A percentile compares a stretch with the other conserved stretches of the same genome.
Evolutionary conservation across 441 rosid species (phyloP).

Genomic region (Viola pubescens): DNA sequence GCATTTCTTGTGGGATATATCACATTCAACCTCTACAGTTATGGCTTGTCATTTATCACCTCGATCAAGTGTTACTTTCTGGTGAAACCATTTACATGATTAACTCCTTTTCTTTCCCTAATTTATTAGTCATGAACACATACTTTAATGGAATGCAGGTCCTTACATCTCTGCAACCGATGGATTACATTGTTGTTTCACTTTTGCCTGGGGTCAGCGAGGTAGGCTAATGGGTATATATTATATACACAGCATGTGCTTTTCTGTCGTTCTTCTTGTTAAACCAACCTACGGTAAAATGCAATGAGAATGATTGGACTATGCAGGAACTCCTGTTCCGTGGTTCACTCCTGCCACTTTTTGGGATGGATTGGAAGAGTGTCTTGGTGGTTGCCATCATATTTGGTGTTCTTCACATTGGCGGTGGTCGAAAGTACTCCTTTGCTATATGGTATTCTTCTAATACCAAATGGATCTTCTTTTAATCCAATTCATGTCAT

Average conservation of each 20-base stretch:
- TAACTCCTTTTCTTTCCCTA: background rate
- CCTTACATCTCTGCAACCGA: constrained; percentile 71
- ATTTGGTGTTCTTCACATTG: constrained; percentile 75
- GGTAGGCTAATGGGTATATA: constrained; percentile 27
- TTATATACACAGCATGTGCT: background rate
- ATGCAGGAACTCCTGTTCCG: constrained; percentile 76
- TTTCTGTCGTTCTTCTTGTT: background rate
- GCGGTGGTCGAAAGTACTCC: constrained; percentile 77
- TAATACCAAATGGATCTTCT: background rate
- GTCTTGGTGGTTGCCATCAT: constrained; percentile 45
- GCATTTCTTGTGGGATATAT: background rate
- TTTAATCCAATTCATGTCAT: background rate
- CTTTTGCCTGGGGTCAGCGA: constrained; percentile 84
- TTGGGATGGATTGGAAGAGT: constrained; percentile 63
- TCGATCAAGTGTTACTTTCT: background rate
- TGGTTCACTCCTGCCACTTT: constrained; percentile 61
- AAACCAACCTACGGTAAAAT: background rate
- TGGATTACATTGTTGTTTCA: constrained; percentile 70
- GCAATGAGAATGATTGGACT: background rate
- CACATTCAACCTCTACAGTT: background rate
- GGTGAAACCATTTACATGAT: background rate
- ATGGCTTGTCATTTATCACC: background rate
- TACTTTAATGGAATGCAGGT: constrained; percentile 33
- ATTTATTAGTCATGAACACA: background rate
- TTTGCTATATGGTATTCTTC: constrained; percentile 66